A percentile compares a stretch with the other conserved stretches of the same genome.
phyloP scores from a whole-genome alignment of 2,329 filamentous ascomycete species.

The Fusarium sp. region DNA sequence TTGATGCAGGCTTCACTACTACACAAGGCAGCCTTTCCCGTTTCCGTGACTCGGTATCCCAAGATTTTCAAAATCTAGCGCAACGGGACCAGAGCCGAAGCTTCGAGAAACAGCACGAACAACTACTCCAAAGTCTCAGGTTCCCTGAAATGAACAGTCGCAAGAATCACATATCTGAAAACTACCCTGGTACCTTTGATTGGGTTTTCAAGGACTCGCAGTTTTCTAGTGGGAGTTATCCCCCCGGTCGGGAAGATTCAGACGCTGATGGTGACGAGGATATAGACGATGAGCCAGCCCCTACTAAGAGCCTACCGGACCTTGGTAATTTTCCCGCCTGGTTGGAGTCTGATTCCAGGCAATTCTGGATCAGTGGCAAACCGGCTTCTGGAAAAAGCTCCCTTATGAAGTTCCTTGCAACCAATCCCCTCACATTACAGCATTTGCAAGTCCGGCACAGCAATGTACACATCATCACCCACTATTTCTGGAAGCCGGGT shows the following conservation, averaged over 20 bases:
- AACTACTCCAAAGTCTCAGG: background rate
- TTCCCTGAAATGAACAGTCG: background rate
- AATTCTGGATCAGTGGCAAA: background rate
- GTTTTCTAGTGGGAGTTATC: too few species aligned
- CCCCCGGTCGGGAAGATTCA: background rate
- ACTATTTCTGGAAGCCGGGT: background rate
- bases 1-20: too few species aligned
- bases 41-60: background rate
- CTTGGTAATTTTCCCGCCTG: background rate
- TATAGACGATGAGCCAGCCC: too few species aligned
- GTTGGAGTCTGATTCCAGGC: background rate
- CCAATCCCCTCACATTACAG: rapidly evolving
- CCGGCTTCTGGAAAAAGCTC: background rate
- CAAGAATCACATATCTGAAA: background rate
- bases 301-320: too few species aligned
- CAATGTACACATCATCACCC: background rate
- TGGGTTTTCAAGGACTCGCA: background rate
- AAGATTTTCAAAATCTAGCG: too few species aligned
- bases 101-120: background rate
- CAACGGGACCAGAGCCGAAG: background rate
- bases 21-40: too few species aligned
- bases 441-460: background rate
- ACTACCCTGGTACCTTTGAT: background rate
- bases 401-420: background rate
- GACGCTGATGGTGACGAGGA: background rate